Base-by-base conservation (phyloP, 192 early-diverging fungal species). In the Irineochytrium annulatum region DNA sequence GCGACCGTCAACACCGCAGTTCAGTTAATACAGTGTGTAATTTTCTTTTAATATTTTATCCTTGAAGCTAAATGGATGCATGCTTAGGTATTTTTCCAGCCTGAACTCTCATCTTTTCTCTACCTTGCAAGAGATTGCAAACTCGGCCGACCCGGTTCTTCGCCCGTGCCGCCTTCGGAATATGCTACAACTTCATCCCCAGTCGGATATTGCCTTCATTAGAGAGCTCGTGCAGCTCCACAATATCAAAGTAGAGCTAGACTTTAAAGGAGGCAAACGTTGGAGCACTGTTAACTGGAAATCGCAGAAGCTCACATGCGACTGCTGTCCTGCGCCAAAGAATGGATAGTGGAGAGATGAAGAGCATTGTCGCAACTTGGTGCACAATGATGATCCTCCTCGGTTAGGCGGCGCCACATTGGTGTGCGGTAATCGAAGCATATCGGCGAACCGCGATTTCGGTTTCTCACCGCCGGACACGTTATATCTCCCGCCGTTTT, bases 281-380 rank as follows among this genome's bases (percentile, higher is more conserved):
- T 49, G 46, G 46, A 22, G 17, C 17, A 22, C 46, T 24, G 26
- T 49, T 24, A 49, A 8, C 24, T 49, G 46, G 46, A 49, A 24
- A 22, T 8, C 11, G 8, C 17, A 24, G 11, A 49, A 49, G 46
- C 13, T 49, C 11, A 22, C 46, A 6, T 49, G 46, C 24, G 46
- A 49, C 22, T 49, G 46, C 22, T 49, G 46, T 49, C 46, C 46
- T 8, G 17, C 13, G 46, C 46, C 46, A 49, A 24, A 41, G n/a
- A 41, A n/a, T n/a, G 37, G 37, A n/a, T n/a, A n/a, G n/a, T n/a
- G n/a, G n/a, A n/a, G n/a, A n/a, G n/a, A n/a, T n/a, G n/a, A n/a
- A n/a, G n/a, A n/a, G n/a, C n/a, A n/a, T n/a, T n/a, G n/a, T n/a
- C n/a, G n/a, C n/a, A n/a, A n/a, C n/a, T n/a, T n/a, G n/a, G n/a